Base-by-base conservation (phyloP, 768 basidiomycete genomes). In the Boletales sp. region DNA sequence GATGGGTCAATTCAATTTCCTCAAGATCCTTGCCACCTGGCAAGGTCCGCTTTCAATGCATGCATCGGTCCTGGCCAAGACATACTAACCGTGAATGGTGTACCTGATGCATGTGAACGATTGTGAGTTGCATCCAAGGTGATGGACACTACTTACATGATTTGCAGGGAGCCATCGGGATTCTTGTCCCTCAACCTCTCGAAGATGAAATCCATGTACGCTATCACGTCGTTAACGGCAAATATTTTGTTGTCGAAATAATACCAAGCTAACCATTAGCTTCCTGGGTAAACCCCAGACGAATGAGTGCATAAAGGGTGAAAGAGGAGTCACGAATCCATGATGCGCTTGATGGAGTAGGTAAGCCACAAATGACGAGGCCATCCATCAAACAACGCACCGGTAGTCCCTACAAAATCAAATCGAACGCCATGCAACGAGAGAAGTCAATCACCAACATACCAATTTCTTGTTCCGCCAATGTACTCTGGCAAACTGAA, bases 301-400 rank as follows among this genome's bases (percentile, higher is more conserved):
- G 79, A 50, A 98, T 86, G 35, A 97, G 77, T 0, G 94, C 95
- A 62, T 98, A 99, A 6, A 98, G 78, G 1, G 92, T 93, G 74
- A 99, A 99, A 0, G 89, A 90, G 0, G 93, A 86, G 62, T 99
- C 95, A n/a, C 95, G 84, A 61, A 97, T 91, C 89, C 90, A 92
- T 1, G 87, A 89, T 4, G 83, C 84, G 18, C 87, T 87, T 53
- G 21, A 46, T 21, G 34, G 32, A 29, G 35, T 38, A 7, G 24
- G 4, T 43, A n/a, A 48, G 36, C 17, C 41, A 19, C 12, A 29
- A 18, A 21, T 3, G 21, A 34, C 6, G 7, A 27, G 18, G 27
- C 8, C 30, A 36, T 24, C 24, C 11, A 14, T 45, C 2, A 0
- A 13, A 18, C 42, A 36, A n/a, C 54, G 21, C 59, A 84, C 74